Percentiles rank a stretch among this genome's conserved stretches.
These are phyloP conservation scores for Dendrocalamus sinicus DNA, from an alignment of 176 grass and related monocot species.

Conservation along the genomic window DNA sequence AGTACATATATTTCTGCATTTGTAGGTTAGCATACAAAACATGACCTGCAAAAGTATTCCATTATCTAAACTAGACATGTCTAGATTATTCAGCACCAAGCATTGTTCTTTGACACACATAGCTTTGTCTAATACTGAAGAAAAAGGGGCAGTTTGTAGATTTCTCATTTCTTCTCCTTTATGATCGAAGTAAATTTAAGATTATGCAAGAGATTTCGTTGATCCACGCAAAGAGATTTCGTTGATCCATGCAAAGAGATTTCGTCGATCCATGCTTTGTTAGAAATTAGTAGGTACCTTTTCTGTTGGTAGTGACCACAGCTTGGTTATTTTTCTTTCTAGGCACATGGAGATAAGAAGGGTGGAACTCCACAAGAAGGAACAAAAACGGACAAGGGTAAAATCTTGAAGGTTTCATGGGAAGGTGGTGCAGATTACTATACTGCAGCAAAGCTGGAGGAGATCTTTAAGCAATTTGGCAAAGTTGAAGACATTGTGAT, in stretches of 20 bases:
- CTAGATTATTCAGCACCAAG: too few relatives aligned
- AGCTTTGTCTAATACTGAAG: too few relatives aligned
- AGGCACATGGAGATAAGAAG: constrained; percentile 54
- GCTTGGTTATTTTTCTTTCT: constrained; percentile 6
- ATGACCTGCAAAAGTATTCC: background rate
- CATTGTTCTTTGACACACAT: too few relatives aligned
- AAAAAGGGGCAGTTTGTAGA: background rate
- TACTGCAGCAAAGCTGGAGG: constrained; percentile 63
- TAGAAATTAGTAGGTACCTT: background rate
- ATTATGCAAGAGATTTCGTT: too few relatives aligned
- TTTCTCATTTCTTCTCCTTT: background rate
- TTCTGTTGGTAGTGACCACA: background rate
- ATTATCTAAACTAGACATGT: background rate
- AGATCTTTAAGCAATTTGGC: constrained; percentile 81
- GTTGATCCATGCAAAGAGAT: too few relatives aligned
- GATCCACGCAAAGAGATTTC: too few relatives aligned
- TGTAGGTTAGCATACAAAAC: background rate
- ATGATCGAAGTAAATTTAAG: background rate
- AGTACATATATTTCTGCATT: too few relatives aligned
- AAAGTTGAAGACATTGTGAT: constrained; percentile 84
- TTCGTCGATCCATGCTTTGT: background rate
- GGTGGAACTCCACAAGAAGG: constrained; percentile 28
- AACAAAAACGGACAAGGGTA: constrained; percentile 57
- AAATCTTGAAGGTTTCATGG: constrained; percentile 92
- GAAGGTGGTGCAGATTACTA: constrained; percentile 67